Conservation (phyloP, 2,329 filamentous ascomycete species). For the Cladosporium velox region DNA sequence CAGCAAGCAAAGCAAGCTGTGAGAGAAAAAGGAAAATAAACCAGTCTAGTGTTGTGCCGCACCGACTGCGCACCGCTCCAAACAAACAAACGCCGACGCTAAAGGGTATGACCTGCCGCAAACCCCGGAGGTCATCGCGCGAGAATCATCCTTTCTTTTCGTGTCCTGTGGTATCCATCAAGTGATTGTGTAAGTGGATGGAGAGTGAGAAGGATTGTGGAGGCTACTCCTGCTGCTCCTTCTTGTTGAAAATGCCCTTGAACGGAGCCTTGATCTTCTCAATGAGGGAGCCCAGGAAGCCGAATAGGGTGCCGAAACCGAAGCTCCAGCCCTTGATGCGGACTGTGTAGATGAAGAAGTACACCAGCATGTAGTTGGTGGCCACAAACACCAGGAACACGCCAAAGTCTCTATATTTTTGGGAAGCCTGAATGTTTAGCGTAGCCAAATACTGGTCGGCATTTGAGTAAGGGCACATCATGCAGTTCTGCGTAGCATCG, state of each 20-base stretch:
- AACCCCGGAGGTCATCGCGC: background rate
- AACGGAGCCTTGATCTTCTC: slow-evolving; percentile 40
- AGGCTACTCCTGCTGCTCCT: slow-evolving; percentile 18
- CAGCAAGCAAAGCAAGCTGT: background rate
- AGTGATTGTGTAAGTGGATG: background rate
- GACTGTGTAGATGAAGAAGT: slow-evolving; percentile 73
- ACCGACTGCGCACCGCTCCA: background rate
- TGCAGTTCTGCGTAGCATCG: slow-evolving; percentile 59
- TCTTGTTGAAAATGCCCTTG: slow-evolving; percentile 27
- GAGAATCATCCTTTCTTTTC: slow-evolving; percentile 11
- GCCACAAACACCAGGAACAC: slow-evolving; percentile 71
- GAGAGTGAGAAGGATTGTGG: background rate
- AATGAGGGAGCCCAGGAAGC: slow-evolving; percentile 46
- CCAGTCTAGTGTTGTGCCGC: background rate
- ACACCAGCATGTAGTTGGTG: slow-evolving; percentile 64
- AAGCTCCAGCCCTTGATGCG: slow-evolving; percentile 71
- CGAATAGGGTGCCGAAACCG: slow-evolving; percentile 63
- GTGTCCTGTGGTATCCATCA: slow-evolving; percentile 14
- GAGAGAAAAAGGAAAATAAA: background rate
- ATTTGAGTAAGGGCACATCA: slow-evolving; percentile 68
- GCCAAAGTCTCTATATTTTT: slow-evolving; percentile 74
- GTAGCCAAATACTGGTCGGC: slow-evolving; percentile 67
- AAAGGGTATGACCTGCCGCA: background rate
- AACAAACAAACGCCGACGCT: slow-evolving; percentile 18
- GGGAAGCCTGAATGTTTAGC: slow-evolving; percentile 54